phyloP scores from a whole-genome alignment of 352 stramenopile genomes.

The Globisporangium irregulare region DNA sequence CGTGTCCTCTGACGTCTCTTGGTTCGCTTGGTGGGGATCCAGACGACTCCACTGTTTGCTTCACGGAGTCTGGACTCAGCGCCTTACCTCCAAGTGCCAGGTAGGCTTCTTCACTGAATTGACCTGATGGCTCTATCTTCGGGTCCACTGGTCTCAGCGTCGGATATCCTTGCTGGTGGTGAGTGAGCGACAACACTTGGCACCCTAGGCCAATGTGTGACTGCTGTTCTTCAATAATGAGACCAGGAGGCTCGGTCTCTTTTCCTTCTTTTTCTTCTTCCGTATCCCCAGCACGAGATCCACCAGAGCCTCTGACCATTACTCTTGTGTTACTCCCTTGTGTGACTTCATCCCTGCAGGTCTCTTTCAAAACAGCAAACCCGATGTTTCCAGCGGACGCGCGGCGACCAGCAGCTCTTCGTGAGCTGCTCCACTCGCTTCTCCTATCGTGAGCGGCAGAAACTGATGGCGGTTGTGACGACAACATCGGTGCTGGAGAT shows the following conservation, averaged over 20 bases:
- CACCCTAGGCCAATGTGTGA: not conserved
- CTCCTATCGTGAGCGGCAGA: no score
- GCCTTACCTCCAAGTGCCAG: not conserved
- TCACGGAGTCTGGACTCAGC: not conserved
- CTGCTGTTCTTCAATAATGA: not conserved
- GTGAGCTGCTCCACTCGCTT: slow-evolving; percentile 9
- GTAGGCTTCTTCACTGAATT: no score
- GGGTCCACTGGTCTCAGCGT: not conserved
- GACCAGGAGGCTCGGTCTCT: not conserved
- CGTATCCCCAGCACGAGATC: not conserved
- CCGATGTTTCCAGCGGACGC: not conserved
- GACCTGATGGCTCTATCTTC: no score
- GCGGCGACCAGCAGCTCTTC: not conserved
- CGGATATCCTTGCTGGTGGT: not conserved
- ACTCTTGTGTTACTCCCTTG: no score
- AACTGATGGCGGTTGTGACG: not conserved
- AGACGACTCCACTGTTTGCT: not conserved
- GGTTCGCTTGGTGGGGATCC: not conserved
- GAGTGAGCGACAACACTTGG: not conserved
- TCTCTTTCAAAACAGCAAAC: not conserved
- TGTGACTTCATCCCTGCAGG: not conserved
- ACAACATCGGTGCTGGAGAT: not conserved
- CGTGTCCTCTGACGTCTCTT: not conserved
- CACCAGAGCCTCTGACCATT: not conserved
- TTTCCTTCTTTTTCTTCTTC: not conserved